Percentiles rank a stretch among this genome's conserved stretches.
Conservation (phyloP, 148 eudicot species). For the Beta vulgaris region DNA sequence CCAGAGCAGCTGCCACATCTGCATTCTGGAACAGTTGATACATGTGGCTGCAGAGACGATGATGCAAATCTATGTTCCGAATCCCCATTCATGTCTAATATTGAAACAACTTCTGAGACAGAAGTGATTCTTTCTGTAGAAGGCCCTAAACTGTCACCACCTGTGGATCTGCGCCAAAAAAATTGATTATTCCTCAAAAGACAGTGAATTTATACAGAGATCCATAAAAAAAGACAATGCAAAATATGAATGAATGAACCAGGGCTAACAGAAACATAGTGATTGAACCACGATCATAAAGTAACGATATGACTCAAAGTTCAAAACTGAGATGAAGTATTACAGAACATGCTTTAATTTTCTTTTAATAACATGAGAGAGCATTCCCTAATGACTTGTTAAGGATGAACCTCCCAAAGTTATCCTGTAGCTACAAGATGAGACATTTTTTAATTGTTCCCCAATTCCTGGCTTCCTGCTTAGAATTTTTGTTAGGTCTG, state of each 20-base stretch:
- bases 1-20: conserved; percentile 68
- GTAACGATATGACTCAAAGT: neutral
- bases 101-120: conserved; percentile 54
- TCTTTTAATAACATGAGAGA: conserved; percentile 1
- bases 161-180: conserved; percentile 34
- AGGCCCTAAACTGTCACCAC: conserved; percentile 34
- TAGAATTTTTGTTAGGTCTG: neutral
- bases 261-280: too few species aligned
- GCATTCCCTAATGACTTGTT: neutral
- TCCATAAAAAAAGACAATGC: neutral
- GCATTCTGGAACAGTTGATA: conserved; percentile 52
- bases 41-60: conserved; percentile 30
- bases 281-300: neutral
- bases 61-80: conserved; percentile 36
- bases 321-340: neutral
- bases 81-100: conserved; percentile 54
- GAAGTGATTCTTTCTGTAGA: conserved; percentile 40
- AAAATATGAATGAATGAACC: neutral
- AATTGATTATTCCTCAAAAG: conserved; percentile 6
- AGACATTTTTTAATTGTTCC: too few species aligned
- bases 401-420: neutral
- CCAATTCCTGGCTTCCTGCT: neutral
- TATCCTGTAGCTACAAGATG: neutral
- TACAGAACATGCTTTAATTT: neutral
- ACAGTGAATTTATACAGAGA: neutral